These are phyloP conservation scores for Penicillium polonicum DNA, from an alignment of 2,329 filamentous ascomycete genomes.

Conservation along the genomic window DNA sequence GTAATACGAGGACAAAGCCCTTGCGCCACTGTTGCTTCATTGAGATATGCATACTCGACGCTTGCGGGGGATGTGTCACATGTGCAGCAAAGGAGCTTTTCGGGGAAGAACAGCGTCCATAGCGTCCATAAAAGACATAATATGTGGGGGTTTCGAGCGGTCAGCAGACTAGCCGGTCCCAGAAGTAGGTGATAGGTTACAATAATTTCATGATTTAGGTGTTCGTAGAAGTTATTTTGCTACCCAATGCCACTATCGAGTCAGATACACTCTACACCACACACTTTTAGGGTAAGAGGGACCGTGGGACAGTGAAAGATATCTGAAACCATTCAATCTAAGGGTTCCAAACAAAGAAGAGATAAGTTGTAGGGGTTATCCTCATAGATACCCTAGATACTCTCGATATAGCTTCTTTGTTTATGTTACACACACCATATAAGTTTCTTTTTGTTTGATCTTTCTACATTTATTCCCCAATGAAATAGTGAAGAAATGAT, in stretches of 20 bases:
- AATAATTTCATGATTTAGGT: background rate
- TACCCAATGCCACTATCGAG: background rate
- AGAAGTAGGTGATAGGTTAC: background rate
- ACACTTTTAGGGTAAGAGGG: background rate
- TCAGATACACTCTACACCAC: background rate
- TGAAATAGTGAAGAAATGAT: background rate
- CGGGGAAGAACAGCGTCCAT: background rate
- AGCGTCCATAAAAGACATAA: background rate
- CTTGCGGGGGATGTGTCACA: slow-evolving; percentile 6
- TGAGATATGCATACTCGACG: background rate
- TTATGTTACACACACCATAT: background rate
- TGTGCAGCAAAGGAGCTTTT: background rate
- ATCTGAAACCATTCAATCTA: background rate
- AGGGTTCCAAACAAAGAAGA: background rate
- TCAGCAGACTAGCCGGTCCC: too few species aligned
- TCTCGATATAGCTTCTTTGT: background rate
- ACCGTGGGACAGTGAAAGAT: background rate
- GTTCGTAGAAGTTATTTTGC: background rate
- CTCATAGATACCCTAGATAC: background rate
- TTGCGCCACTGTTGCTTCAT: background rate
- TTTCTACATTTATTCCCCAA: background rate
- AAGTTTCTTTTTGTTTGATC: background rate
- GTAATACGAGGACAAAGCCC: background rate
- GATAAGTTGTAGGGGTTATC: background rate
- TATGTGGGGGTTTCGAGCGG: background rate